A percentile compares a stretch with the other conserved stretches of the same genome.
phyloP scores from a whole-genome alignment of 2,329 filamentous ascomycete species.

The Coniochaeta prunicola region DNA sequence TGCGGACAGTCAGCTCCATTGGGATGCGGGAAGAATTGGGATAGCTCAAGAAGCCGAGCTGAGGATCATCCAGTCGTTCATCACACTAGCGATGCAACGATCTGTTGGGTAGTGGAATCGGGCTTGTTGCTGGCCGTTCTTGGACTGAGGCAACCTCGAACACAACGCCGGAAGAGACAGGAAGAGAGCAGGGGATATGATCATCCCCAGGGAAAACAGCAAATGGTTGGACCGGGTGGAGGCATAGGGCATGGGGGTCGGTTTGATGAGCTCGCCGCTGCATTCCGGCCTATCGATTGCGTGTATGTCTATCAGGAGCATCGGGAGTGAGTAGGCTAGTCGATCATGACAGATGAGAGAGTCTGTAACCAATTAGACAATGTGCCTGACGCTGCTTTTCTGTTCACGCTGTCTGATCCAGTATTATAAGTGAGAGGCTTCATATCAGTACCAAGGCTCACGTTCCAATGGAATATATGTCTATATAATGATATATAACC shows the following conservation, averaged over 20 bases:
- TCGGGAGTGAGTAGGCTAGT: background rate
- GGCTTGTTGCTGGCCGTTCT: too few relatives aligned
- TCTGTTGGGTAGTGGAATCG: too few relatives aligned
- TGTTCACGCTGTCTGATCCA: too few relatives aligned
- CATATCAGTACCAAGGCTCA: background rate
- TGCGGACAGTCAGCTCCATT: background rate
- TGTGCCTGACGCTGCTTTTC: background rate
- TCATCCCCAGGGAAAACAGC: too few relatives aligned
- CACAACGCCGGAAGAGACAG: background rate
- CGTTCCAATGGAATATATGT: background rate
- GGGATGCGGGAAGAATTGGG: background rate
- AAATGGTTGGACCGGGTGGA: too few relatives aligned
- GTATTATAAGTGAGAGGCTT: background rate
- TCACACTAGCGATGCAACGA: too few relatives aligned
- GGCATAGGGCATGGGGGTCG: background rate
- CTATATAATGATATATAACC: background rate
- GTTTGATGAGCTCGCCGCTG: background rate
- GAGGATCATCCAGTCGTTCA: too few relatives aligned
- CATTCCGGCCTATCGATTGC: background rate
- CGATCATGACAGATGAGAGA: background rate
- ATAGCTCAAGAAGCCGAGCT: background rate
- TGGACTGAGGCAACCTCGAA: too few relatives aligned
- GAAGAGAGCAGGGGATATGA: too few relatives aligned
- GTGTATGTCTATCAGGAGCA: background rate
- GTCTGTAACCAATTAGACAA: background rate